Conservation (phyloP, 2,329 filamentous ascomycete species). For the Arthrocladium fulminans region DNA sequence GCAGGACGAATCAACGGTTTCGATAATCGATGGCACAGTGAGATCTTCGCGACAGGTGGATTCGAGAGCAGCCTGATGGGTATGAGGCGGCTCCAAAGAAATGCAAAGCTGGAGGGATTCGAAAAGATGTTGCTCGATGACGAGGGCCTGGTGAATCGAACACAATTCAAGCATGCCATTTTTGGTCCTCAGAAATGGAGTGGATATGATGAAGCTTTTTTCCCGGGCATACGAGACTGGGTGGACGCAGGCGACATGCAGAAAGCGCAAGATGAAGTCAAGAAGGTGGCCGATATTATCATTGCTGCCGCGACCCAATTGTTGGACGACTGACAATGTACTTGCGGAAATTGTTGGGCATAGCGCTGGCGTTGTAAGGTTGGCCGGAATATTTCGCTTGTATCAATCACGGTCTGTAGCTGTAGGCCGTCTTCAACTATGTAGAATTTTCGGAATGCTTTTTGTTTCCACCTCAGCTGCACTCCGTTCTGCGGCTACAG, state of each 20-base stretch:
- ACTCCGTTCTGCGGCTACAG: no score
- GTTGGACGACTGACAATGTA: not conserved
- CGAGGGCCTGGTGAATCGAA: constrained; percentile 48
- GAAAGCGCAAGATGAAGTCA: constrained; percentile 57
- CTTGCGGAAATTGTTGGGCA: not conserved
- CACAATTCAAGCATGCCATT: constrained; percentile 88
- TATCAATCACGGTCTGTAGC: no score
- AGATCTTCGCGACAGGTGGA: constrained; percentile 61
- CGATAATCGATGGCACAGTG: constrained; percentile 69
- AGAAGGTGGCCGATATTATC: constrained; percentile 58
- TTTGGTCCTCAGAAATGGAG: constrained; percentile 77
- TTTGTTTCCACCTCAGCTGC: no score
- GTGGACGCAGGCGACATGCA: constrained; percentile 64
- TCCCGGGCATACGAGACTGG: constrained; percentile 78
- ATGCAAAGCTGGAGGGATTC: constrained; percentile 68
- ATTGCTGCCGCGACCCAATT: not conserved
- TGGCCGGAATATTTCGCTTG: no score
- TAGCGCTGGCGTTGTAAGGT: constrained; percentile 7
- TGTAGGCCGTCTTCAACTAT: no score
- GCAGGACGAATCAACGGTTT: constrained; percentile 59
- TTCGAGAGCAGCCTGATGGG: constrained; percentile 66
- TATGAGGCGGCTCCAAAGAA: constrained; percentile 62
- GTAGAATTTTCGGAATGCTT: no score
- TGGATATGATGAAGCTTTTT: constrained; percentile 57
- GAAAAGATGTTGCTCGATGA: constrained; percentile 77